phyloP scores from a whole-genome alignment of 148 eudicot genomes.

The Diospyros lotus region DNA sequence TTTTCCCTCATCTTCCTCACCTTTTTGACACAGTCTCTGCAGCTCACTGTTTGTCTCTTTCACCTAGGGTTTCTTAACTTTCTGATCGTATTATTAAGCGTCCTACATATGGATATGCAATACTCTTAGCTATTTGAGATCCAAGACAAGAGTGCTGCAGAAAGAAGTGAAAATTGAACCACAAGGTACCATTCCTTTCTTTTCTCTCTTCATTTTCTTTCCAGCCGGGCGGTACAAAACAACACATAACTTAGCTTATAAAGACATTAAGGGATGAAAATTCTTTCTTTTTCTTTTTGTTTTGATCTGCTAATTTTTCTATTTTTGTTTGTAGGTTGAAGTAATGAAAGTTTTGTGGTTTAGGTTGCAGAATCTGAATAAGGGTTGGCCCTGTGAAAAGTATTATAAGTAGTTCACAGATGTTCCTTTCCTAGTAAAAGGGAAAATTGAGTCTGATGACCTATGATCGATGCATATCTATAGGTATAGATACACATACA shows the following conservation, averaged over 20 bases:
- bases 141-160: background rate
- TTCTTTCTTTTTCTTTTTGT: background rate
- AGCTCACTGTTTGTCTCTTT: conserved; percentile 1
- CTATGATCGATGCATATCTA: background rate
- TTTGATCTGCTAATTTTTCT: background rate
- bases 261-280: background rate
- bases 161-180: background rate
- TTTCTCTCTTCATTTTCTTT: background rate
- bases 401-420: background rate
- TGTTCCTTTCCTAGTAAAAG: too few relatives aligned
- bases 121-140: background rate
- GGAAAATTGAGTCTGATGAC: too few relatives aligned
- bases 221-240: background rate
- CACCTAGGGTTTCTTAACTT: conserved; percentile 15
- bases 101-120: conserved; percentile 2
- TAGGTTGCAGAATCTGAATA: background rate
- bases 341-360: background rate
- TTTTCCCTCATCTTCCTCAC: conserved; percentile 8
- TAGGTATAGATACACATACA: too few relatives aligned
- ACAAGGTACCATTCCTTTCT: background rate
- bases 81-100: background rate
- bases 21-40: conserved; percentile 9
- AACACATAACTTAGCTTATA: background rate
- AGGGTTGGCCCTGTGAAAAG: background rate
- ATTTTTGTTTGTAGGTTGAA: background rate